Evolutionary conservation across 2,329 filamentous ascomycete genomes (phyloP).

Genomic region (Penicillium sp.): DNA sequence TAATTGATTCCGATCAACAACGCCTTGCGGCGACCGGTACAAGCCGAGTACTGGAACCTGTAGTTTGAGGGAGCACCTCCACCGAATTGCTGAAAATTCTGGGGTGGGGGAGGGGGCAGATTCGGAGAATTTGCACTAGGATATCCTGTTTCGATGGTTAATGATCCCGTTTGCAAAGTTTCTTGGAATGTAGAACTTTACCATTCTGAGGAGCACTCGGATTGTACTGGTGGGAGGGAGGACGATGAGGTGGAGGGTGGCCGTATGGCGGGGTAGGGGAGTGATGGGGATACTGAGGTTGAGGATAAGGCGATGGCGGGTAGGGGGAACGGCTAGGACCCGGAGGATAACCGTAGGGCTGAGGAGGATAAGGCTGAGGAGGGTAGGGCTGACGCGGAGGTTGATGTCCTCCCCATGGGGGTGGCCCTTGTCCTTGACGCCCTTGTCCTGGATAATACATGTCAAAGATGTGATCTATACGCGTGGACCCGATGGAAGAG

Average conservation of each 20-base stretch:
- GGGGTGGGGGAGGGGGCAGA: slow-evolving; percentile 65
- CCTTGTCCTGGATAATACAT: slow-evolving; percentile 20
- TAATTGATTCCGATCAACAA: slow-evolving; percentile 95
- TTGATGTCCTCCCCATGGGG: slow-evolving; percentile 17
- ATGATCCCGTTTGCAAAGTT: neutral
- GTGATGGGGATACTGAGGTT: slow-evolving; percentile 11
- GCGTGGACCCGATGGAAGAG: neutral
- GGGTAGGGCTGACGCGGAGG: slow-evolving; percentile 15
- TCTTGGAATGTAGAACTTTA: neutral
- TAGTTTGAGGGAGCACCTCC: slow-evolving; percentile 76
- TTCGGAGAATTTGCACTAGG: slow-evolving; percentile 52
- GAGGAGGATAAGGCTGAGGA: slow-evolving; percentile 19
- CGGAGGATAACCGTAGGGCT: slow-evolving; percentile 15
- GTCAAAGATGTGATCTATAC: neutral
- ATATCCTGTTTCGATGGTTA: slow-evolving; percentile 38
- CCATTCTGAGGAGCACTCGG: slow-evolving; percentile 13
- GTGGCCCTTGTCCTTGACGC: slow-evolving; percentile 12
- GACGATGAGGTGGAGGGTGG: slow-evolving; percentile 7
- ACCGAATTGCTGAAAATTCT: slow-evolving; percentile 69
- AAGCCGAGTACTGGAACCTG: slow-evolving; percentile 88
- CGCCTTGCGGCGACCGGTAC: slow-evolving; percentile 82
- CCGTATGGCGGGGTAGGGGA: slow-evolving; percentile 5
- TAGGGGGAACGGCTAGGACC: slow-evolving; percentile 4
- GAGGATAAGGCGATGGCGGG: slow-evolving; percentile 3
- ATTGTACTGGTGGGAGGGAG: slow-evolving; percentile 12